Conservation (phyloP, 2,329 filamentous ascomycete species). For the Claviceps humidiphila region DNA sequence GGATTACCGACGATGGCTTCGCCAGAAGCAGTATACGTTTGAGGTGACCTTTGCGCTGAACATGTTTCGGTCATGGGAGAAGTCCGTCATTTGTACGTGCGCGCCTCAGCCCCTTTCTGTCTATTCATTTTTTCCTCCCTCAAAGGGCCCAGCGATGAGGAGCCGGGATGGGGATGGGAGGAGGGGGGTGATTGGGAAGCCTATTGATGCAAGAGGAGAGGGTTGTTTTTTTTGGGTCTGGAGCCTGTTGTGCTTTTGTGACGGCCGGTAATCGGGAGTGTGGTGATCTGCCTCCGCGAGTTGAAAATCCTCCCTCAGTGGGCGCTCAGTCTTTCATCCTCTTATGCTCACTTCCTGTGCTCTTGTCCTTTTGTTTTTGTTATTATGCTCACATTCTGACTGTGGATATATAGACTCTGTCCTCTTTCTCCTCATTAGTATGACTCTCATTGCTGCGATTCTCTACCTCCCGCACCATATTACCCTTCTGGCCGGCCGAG, state of each 20-base stretch:
- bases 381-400: background rate
- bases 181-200: too few relatives aligned
- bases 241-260: too few relatives aligned
- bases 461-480: conserved; percentile 93
- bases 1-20: conserved; percentile 65
- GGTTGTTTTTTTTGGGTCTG: too few relatives aligned
- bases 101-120: background rate
- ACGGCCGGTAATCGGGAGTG: too few relatives aligned
- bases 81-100: conserved; percentile 89
- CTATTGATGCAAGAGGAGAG: too few relatives aligned
- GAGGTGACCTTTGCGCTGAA: conserved; percentile 95
- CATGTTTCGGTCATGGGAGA: conserved; percentile 93
- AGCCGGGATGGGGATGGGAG: too few relatives aligned
- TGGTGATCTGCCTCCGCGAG: too few relatives aligned
- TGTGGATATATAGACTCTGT: conserved; percentile 55
- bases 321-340: too few relatives aligned
- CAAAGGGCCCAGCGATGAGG: too few relatives aligned
- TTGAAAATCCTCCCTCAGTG: too few relatives aligned
- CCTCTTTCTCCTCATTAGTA: conserved; percentile 76
- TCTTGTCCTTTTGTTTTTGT: background rate
- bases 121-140: too few relatives aligned
- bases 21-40: conserved; percentile 94
- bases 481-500: conserved; percentile 64
- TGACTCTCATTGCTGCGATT: conserved; percentile 73
- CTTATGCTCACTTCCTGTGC: too few relatives aligned